Evolutionary conservation across 1,284 basidiomycete species (phyloP).

Genomic region (Mycena sp.): DNA sequence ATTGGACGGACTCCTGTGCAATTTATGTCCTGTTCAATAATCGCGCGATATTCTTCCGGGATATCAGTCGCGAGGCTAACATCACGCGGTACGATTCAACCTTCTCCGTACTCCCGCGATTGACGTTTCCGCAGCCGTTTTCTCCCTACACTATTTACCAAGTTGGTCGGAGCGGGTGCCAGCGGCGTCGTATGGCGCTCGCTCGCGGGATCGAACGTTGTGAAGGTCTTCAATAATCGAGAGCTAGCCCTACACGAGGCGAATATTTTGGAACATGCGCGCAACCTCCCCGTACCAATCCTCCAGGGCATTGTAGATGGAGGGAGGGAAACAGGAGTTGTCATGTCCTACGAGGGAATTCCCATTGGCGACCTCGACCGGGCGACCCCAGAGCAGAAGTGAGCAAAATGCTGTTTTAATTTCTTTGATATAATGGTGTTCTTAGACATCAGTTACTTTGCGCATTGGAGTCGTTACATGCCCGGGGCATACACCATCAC

Average conservation of each 20-base stretch:
- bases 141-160: background rate
- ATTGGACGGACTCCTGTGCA: slow-evolving; percentile 1
- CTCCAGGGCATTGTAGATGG: slow-evolving; percentile 2
- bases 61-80: slow-evolving; percentile 1
- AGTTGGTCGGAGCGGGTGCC: slow-evolving; percentile 3
- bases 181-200: slow-evolving; percentile 5
- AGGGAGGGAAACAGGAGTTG: background rate
- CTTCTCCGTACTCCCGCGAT: background rate
- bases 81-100: slow-evolving; percentile 3
- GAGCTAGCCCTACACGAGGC: slow-evolving; percentile 5
- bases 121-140: background rate
- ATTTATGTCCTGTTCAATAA: slow-evolving; percentile 5
- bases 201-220: slow-evolving; percentile 3
- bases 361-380: slow-evolving; percentile 6
- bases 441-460: slow-evolving; percentile 3
- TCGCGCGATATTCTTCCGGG: slow-evolving; percentile 5
- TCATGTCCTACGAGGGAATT: slow-evolving; percentile 12
- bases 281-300: slow-evolving; percentile 2
- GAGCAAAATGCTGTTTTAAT: slow-evolving; percentile 2
- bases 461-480: slow-evolving; percentile 9
- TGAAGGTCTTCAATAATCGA: slow-evolving; percentile 13
- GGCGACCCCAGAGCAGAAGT: slow-evolving; percentile 7
- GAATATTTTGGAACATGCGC: slow-evolving; percentile 1
- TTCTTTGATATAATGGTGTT: background rate
- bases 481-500: slow-evolving; percentile 11